phyloP scores from a whole-genome alignment of 2,329 filamentous ascomycete species.

The Paecilomyces variotii region DNA sequence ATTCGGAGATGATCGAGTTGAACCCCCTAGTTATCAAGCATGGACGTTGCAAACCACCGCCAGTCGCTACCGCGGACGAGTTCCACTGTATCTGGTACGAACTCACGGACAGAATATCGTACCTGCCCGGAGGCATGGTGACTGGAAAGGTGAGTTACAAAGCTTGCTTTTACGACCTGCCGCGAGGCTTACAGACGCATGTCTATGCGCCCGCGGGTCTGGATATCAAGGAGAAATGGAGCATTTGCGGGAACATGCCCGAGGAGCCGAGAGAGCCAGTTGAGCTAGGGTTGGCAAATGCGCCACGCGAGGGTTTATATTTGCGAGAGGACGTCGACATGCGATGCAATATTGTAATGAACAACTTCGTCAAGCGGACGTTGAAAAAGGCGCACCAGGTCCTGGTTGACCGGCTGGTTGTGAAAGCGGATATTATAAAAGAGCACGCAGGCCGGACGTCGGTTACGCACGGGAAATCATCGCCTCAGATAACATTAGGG shows the following conservation, averaged over 20 bases:
- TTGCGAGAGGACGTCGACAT: slow-evolving; percentile 76
- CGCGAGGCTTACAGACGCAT: slow-evolving; percentile 69
- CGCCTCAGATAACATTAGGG: background rate
- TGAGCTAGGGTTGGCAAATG: slow-evolving; percentile 57
- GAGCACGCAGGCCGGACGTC: background rate
- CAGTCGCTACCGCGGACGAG: slow-evolving; percentile 61
- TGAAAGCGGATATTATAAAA: slow-evolving; percentile 35
- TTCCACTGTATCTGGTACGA: slow-evolving; percentile 65
- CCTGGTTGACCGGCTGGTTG: slow-evolving; percentile 55
- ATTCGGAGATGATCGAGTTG: slow-evolving; percentile 73
- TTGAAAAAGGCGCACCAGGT: slow-evolving; percentile 64
- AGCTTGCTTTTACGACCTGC: slow-evolving; percentile 68
- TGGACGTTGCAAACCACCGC: slow-evolving; percentile 58
- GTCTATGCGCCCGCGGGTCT: slow-evolving; percentile 76
- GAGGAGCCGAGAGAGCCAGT: slow-evolving; percentile 59
- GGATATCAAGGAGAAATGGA: slow-evolving; percentile 71
- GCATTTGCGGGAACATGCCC: slow-evolving; percentile 61
- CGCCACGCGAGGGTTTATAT: slow-evolving; percentile 62
- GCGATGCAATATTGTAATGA: slow-evolving; percentile 68
- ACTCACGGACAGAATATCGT: slow-evolving; percentile 66
- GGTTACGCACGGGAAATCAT: background rate
- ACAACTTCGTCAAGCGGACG: slow-evolving; percentile 70
- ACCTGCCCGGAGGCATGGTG: slow-evolving; percentile 58
- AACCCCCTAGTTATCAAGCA: slow-evolving; percentile 73
- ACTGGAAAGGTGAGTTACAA: slow-evolving; percentile 65